phyloP scores from a whole-genome alignment of 169 alveolate species.

The Eimeria zaria region DNA sequence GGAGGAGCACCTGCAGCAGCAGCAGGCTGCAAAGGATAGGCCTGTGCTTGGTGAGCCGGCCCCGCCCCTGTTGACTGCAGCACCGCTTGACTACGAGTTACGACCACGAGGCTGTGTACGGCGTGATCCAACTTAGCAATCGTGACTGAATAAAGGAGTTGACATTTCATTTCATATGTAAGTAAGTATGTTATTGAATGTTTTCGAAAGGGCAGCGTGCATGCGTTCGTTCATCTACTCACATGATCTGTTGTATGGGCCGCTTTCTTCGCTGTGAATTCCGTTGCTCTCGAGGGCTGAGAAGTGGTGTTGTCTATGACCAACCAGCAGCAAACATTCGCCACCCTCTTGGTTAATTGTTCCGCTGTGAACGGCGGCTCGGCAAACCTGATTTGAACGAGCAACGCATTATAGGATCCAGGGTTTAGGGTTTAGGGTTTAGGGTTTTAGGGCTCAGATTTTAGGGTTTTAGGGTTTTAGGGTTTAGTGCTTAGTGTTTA shows the following conservation, averaged over 20 bases:
- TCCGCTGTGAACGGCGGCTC: constrained; percentile 96
- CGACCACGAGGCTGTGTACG: constrained; percentile 35
- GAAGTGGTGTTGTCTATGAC: constrained; percentile 83
- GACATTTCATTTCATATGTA: not conserved
- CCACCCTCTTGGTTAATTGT: constrained; percentile 90
- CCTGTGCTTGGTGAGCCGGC: not conserved
- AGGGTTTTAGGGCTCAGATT: no score
- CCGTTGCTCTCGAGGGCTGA: constrained; percentile 85
- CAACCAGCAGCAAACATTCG: constrained; percentile 86
- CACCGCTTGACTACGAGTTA: not conserved
- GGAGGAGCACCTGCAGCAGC: not conserved
- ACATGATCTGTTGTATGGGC: constrained; percentile 80
- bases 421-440: no score
- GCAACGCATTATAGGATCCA: no score
- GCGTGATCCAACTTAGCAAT: constrained; percentile 33
- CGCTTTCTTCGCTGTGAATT: constrained; percentile 81
- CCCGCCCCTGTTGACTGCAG: not conserved
- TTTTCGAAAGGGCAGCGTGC: not conserved
- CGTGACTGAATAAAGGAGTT: constrained; percentile 29
- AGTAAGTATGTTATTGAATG: not conserved
- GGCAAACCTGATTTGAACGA: constrained; percentile 87
- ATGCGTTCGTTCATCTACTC: not conserved
- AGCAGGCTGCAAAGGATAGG: not conserved
- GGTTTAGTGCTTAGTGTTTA: no score
- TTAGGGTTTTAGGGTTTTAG: no score